phyloP scores from a whole-genome alignment of 352 stramenopile genomes.

The Aphanomyces astaci region DNA sequence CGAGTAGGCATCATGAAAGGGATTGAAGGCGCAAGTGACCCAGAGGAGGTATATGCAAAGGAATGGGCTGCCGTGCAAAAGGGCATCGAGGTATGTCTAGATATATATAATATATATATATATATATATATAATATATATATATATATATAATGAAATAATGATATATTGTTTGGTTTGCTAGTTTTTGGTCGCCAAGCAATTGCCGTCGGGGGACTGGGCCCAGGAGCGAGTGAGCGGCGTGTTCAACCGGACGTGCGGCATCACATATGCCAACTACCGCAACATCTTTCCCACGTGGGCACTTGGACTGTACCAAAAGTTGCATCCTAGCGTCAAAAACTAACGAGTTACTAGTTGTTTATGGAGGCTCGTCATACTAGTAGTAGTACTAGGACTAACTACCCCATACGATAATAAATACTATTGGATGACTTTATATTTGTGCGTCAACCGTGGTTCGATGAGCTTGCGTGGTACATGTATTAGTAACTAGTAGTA shows the following conservation, averaged over 20 bases:
- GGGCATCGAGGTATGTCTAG: constrained; percentile 39
- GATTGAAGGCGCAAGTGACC: constrained; percentile 8
- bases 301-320: constrained; percentile 61
- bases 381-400: too few relatives aligned
- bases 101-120: too few relatives aligned
- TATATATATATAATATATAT: too few relatives aligned
- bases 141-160: background rate
- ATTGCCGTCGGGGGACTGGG: constrained; percentile 73
- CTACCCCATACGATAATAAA: too few relatives aligned
- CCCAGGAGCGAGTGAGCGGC: constrained; percentile 84
- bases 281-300: constrained; percentile 90
- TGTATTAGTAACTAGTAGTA: too few relatives aligned
- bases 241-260: constrained; percentile 89
- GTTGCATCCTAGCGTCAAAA: constrained; percentile 6
- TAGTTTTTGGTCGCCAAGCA: constrained; percentile 74
- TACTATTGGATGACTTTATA: too few relatives aligned
- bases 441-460: too few relatives aligned
- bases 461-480: too few relatives aligned
- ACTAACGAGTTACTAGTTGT: too few relatives aligned
- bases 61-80: constrained; percentile 46
- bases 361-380: too few relatives aligned
- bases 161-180: background rate
- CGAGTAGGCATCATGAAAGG: constrained; percentile 25
- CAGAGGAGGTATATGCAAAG: constrained; percentile 6
- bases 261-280: constrained; percentile 90